Evolutionary conservation across 2,329 filamentous ascomycete genomes (phyloP).

Genomic region (Ophioceras dolichostomum): DNA sequence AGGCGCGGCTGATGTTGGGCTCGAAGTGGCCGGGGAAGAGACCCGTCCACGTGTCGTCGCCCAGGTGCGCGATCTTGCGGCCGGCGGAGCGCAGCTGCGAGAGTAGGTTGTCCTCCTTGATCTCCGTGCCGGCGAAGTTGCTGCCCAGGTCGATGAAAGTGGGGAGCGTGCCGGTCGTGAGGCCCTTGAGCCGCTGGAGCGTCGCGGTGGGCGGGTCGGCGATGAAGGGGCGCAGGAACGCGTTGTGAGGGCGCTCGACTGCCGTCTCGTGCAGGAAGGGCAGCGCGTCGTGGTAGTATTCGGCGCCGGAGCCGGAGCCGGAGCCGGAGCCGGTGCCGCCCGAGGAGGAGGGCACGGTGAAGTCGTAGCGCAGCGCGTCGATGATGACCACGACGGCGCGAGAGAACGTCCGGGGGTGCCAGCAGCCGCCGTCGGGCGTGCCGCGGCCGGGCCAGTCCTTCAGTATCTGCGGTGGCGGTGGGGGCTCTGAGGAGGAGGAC

Average conservation of each 20-base stretch:
- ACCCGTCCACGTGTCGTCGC: slow-evolving; percentile 95
- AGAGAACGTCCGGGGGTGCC: slow-evolving; percentile 89
- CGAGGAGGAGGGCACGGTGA: slow-evolving; percentile 67
- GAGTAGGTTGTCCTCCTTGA: slow-evolving; percentile 79
- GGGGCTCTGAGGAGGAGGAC: too few species aligned
- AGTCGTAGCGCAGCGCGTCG: slow-evolving; percentile 93
- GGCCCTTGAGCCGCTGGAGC: slow-evolving; percentile 78
- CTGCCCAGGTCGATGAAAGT: slow-evolving; percentile 91
- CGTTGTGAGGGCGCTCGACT: slow-evolving; percentile 60
- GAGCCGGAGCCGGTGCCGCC: too few species aligned
- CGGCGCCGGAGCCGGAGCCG: too few species aligned
- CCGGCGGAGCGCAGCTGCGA: slow-evolving; percentile 52
- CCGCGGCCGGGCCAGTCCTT: slow-evolving; percentile 27
- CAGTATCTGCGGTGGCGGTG: too few species aligned
- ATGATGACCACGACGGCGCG: slow-evolving; percentile 85
- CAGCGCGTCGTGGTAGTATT: slow-evolving; percentile 87
- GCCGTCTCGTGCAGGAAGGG: slow-evolving; percentile 80
- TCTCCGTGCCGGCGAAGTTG: slow-evolving; percentile 89
- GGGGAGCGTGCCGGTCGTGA: slow-evolving; percentile 89
- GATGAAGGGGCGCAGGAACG: slow-evolving; percentile 88
- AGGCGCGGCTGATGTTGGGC: slow-evolving; percentile 70
- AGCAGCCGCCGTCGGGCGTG: slow-evolving; percentile 60
- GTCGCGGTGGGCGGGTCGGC: slow-evolving; percentile 94
- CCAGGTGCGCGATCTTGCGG: slow-evolving; percentile 77
- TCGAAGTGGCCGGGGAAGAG: slow-evolving; percentile 93